Percentiles rank a stretch among this genome's conserved stretches.
Conservation (phyloP, 768 basidiomycete genomes). For the Collybia nuda region DNA sequence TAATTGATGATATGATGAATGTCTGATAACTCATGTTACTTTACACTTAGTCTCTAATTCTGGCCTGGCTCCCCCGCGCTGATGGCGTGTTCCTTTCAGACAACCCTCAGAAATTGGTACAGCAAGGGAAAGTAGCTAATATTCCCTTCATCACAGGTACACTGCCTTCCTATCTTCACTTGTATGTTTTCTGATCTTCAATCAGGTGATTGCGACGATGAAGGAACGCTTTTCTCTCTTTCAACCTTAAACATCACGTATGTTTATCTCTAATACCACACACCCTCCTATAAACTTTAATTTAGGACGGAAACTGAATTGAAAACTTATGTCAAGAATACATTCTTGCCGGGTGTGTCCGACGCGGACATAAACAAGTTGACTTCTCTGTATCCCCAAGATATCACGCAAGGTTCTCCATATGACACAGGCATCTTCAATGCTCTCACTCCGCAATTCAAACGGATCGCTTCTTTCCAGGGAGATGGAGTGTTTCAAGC, state of each 20-base stretch:
- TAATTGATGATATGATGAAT: not conserved
- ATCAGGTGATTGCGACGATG: conserved; percentile 55
- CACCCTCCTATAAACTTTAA: no score
- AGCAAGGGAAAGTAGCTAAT: conserved; percentile 41
- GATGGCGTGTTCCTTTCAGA: conserved; percentile 50
- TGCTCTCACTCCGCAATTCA: conserved; percentile 46
- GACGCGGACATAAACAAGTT: conserved; percentile 26
- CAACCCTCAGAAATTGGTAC: conserved; percentile 39
- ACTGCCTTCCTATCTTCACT: not conserved
- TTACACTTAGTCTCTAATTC: conserved; percentile 30
- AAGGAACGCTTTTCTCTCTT: conserved; percentile 53
- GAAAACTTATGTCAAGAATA: conserved; percentile 22
- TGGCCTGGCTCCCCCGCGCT: conserved; percentile 49
- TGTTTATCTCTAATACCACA: conserved; percentile 8
- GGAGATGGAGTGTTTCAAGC: conserved; percentile 54
- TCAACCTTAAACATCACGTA: conserved; percentile 50
- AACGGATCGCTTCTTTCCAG: conserved; percentile 47
- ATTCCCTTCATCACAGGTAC: conserved; percentile 49
- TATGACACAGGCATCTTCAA: conserved; percentile 48
- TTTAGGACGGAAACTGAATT: conserved; percentile 22
- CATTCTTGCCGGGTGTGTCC: conserved; percentile 31
- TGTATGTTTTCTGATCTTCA: not conserved
- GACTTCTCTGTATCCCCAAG: conserved; percentile 34
- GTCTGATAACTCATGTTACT: not conserved
- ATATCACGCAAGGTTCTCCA: conserved; percentile 47